Percentiles rank a stretch among this genome's conserved stretches.
Conservation (phyloP, 2,329 filamentous ascomycete genomes). For the Lomentospora prolificans region DNA sequence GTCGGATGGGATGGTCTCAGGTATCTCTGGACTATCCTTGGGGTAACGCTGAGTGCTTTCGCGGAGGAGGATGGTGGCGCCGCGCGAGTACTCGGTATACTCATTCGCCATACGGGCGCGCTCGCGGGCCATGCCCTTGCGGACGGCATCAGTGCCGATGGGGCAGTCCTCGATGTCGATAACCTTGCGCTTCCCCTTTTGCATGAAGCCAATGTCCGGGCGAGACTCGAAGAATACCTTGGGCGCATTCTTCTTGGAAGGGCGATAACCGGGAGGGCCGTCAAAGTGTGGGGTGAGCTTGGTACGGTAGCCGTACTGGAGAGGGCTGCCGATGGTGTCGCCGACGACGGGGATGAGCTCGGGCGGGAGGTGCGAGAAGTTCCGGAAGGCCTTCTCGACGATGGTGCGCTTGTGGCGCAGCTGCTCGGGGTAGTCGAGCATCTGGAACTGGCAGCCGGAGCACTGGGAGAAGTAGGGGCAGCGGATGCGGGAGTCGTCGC, state of each 20-base stretch:
- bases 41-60: constrained; percentile 67
- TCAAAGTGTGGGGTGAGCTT: constrained; percentile 97
- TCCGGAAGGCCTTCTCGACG: constrained; percentile 81
- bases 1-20: constrained; percentile 19
- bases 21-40: constrained; percentile 30
- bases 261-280: constrained; percentile 50
- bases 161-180: constrained; percentile 97
- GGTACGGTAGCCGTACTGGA: constrained; percentile 89
- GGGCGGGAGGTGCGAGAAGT: constrained; percentile 77
- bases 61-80: constrained; percentile 80
- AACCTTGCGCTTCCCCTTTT: constrained; percentile 68
- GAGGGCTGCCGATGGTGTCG: constrained; percentile 80
- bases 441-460: constrained; percentile 94
- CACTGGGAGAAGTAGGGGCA: constrained; percentile 85
- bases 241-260: constrained; percentile 38
- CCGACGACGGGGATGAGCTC: constrained; percentile 65
- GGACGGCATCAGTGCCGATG: constrained; percentile 80
- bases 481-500: constrained; percentile 65
- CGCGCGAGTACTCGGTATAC: constrained; percentile 61
- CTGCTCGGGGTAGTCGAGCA: constrained; percentile 83
- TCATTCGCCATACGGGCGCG: constrained; percentile 64
- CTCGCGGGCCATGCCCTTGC: constrained; percentile 69
- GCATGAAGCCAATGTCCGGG: constrained; percentile 83
- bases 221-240: constrained; percentile 43
- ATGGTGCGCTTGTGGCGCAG: constrained; percentile 75